phyloP scores from a whole-genome alignment of 1,284 basidiomycete species.

The Wolfiporia cocos region DNA sequence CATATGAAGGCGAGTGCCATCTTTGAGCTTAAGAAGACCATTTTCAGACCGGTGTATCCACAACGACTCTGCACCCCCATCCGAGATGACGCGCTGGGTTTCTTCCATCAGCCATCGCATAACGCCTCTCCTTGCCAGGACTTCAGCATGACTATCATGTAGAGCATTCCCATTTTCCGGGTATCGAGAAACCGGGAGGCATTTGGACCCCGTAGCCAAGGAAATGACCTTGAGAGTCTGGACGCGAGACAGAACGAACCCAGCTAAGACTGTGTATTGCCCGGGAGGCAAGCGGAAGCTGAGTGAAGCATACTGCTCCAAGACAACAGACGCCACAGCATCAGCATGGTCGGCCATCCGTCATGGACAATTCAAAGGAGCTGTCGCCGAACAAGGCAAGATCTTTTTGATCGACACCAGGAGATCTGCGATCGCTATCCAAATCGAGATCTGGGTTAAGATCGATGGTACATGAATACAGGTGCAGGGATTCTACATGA shows the following conservation, averaged over 20 bases:
- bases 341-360: conserved; percentile 20
- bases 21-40: conserved; percentile 43
- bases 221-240: conserved; percentile 49
- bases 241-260: conserved; percentile 40
- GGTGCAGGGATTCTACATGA: too few species aligned
- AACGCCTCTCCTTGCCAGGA: conserved; percentile 77
- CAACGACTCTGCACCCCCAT: conserved; percentile 12
- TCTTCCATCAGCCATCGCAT: conserved; percentile 80
- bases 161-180: conserved; percentile 74
- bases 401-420: too few species aligned
- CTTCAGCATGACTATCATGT: conserved; percentile 90
- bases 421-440: too few species aligned
- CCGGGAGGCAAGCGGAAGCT: conserved; percentile 40
- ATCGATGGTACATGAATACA: too few species aligned
- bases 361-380: neutral
- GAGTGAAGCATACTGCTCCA: conserved; percentile 37
- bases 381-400: too few species aligned
- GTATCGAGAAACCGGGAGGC: conserved; percentile 62
- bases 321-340: conserved; percentile 26
- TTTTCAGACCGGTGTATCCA: conserved; percentile 38
- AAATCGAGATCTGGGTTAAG: too few species aligned
- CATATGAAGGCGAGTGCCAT: conserved; percentile 52
- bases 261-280: conserved; percentile 57
- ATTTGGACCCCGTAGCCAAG: conserved; percentile 84
- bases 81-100: conserved; percentile 31